Base-by-base conservation (phyloP, 2,329 filamentous ascomycete genomes). In the Pestalotiopsis sp. region DNA sequence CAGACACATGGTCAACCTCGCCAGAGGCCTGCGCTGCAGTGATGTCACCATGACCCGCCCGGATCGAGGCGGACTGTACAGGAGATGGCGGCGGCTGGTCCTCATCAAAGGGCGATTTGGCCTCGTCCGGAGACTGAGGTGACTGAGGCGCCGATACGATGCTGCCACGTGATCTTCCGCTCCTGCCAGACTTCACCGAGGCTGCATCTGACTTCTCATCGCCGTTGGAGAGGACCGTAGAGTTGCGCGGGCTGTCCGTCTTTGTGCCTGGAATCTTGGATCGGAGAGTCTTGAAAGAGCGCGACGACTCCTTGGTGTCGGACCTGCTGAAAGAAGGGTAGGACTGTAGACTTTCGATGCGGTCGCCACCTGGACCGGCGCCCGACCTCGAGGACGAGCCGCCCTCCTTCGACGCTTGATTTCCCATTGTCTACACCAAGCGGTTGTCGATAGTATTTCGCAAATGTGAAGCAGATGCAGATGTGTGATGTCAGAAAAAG, bases 1-100 rank as follows among this genome's bases (percentile, higher is more conserved):
- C 96, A 14, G 95, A 98, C 23, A 99, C 94, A 74, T 95, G 91
- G 76, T 97, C 96, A 57, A 99, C 94, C 80, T 99, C 96, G 68
- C 95, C 95, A 64, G 90, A 92, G 66, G 92, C 90, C 80, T 97
- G 93, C 58, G 94, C 95, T 61, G 92, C 92, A 76, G 88, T 88
- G 58, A 97, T 90, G 79, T 95, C 91, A 76, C 93, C 91, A 73
- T 93, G 90, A 66, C 92, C 93, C 60, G 88, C 84, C 74, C 90
- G 91, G 71, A 94, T 83, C 13, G 92, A 92, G 57, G 90, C 87
- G 27, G 93, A 93, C 75, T 95, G 91, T 23, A 95, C 91, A 3
- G 95, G 95, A 1, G 94, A 97, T n/a, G 94, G 95, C 3, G 95
- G 95, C 14, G 90, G 83, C 78, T 90, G 78, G 73, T 86, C 72